Percentiles rank a stretch among this genome's conserved stretches.
Evolutionary conservation across 371 early-diverging fungal species (phyloP).

Genomic region (Parasitella parasitica): DNA sequence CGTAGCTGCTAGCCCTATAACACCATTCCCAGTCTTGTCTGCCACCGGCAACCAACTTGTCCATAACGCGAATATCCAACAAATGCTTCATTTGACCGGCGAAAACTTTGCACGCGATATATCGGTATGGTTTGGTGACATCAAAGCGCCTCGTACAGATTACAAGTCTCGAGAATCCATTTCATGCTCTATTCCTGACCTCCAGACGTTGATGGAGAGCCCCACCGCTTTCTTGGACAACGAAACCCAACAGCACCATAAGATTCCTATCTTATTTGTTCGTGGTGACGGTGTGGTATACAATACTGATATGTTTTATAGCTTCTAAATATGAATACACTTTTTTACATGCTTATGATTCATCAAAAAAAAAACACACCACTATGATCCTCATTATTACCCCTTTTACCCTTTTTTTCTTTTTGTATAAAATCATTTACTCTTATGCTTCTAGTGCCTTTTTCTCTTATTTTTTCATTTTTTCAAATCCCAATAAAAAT

Average conservation of each 20-base stretch:
- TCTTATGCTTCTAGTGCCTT: not conserved
- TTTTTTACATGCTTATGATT: not conserved
- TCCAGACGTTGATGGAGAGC: slow-evolving; percentile 22
- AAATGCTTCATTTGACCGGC: slow-evolving; percentile 51
- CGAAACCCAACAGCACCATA: slow-evolving; percentile 4
- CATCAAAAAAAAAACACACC: not conserved
- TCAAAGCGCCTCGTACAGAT: slow-evolving; percentile 54
- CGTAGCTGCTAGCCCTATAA: slow-evolving; percentile 3
- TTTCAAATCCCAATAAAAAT: not conserved
- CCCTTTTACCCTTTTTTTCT: not conserved
- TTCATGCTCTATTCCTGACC: slow-evolving; percentile 47
- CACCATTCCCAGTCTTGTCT: slow-evolving; percentile 38
- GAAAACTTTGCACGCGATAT: slow-evolving; percentile 67
- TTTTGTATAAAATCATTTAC: not conserved
- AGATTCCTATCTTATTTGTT: slow-evolving; percentile 25
- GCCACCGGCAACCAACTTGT: slow-evolving; percentile 1
- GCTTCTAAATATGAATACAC: slow-evolving; percentile 7
- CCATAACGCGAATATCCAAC: not conserved
- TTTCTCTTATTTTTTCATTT: not conserved
- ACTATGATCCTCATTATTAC: not conserved
- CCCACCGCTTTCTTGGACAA: slow-evolving; percentile 18
- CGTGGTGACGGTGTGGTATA: slow-evolving; percentile 28
- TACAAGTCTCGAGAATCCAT: slow-evolving; percentile 52
- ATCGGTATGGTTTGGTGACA: slow-evolving; percentile 70
- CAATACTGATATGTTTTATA: slow-evolving; percentile 23